Conservation (phyloP, 805 yeast genomes). For the Saccharomycopsis guyanensis region DNA sequence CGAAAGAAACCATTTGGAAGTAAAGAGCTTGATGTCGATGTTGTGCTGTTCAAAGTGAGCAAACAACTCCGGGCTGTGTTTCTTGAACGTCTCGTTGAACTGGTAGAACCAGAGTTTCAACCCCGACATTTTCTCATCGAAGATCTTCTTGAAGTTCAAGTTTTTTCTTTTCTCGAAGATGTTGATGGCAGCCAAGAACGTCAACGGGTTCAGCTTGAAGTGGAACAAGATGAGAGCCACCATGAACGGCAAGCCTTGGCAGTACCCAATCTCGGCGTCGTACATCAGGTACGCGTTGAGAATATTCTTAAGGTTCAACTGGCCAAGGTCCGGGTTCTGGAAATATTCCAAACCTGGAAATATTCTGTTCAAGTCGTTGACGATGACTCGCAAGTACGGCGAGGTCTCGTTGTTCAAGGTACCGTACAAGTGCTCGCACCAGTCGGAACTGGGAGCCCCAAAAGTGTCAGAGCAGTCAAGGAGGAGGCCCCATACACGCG, state of each 20-base stretch:
- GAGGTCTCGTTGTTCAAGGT: slow-evolving; percentile 35
- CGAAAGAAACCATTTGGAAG: slow-evolving; percentile 63
- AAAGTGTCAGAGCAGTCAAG: slow-evolving; percentile 23
- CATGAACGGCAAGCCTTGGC: slow-evolving; percentile 58
- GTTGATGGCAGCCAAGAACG: slow-evolving; percentile 45
- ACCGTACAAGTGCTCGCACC: slow-evolving; percentile 29
- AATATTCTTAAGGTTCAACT: slow-evolving; percentile 42
- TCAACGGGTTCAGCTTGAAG: slow-evolving; percentile 33
- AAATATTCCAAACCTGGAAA: slow-evolving; percentile 49
- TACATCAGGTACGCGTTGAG: slow-evolving; percentile 57
- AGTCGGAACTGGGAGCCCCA: slow-evolving; percentile 22
- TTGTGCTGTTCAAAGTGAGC: slow-evolving; percentile 34
- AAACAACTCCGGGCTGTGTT: slow-evolving; percentile 34
- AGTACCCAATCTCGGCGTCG: slow-evolving; percentile 59
- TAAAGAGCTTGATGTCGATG: slow-evolving; percentile 39
- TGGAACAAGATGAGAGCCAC: slow-evolving; percentile 50
- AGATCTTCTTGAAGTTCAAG: slow-evolving; percentile 37
- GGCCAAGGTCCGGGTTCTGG: slow-evolving; percentile 33
- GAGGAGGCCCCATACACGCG: slow-evolving; percentile 36
- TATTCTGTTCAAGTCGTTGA: slow-evolving; percentile 52
- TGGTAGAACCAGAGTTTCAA: slow-evolving; percentile 45
- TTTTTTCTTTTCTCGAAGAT: slow-evolving; percentile 50
- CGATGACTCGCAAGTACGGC: slow-evolving; percentile 38
- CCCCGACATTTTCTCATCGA: slow-evolving; percentile 47
- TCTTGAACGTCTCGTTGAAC: slow-evolving; percentile 38